Percentiles rank a stretch among this genome's conserved stretches.
These are phyloP conservation scores for Gloeophyllum trabeum DNA, from an alignment of 768 basidiomycete species.

Conservation along the genomic window DNA sequence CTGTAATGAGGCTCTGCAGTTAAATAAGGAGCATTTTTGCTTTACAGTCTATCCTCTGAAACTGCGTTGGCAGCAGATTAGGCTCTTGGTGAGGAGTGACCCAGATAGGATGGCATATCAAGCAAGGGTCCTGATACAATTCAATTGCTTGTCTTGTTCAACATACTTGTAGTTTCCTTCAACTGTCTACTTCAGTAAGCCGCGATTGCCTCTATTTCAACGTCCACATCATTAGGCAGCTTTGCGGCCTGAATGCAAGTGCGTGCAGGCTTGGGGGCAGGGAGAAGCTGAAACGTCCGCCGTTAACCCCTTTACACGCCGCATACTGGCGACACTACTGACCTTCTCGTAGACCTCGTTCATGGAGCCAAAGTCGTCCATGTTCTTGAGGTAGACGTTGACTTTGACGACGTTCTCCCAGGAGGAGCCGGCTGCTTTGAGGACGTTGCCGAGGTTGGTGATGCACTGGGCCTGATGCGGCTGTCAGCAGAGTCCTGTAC, in stretches of 20 bases:
- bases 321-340: too few species aligned
- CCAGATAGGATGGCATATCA: too few species aligned
- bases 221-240: slow-evolving; percentile 57
- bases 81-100: too few species aligned
- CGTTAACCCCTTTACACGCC: too few species aligned
- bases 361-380: slow-evolving; percentile 44
- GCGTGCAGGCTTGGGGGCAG: slow-evolving; percentile 55
- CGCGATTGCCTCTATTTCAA: slow-evolving; percentile 69
- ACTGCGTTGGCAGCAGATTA: too few species aligned
- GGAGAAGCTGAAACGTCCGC: slow-evolving; percentile 25
- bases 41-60: too few species aligned
- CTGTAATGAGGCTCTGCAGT: too few species aligned
- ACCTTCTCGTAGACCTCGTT: slow-evolving; percentile 50
- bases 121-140: too few species aligned
- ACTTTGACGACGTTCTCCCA: slow-evolving; percentile 48
- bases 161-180: not conserved
- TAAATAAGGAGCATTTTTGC: too few species aligned
- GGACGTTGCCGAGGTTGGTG: slow-evolving; percentile 39
- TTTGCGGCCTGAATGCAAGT: slow-evolving; percentile 68
- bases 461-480: slow-evolving; percentile 40
- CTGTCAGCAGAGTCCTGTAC: too few species aligned
- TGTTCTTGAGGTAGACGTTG: slow-evolving; percentile 52
- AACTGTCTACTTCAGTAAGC: slow-evolving; percentile 10
- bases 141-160: too few species aligned
- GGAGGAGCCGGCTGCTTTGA: slow-evolving; percentile 41